Evolutionary conservation across 768 basidiomycete species (phyloP), one percentile per base, ranked within the genome.

Genomic region (Gelatoporia subvermispora): DNA sequence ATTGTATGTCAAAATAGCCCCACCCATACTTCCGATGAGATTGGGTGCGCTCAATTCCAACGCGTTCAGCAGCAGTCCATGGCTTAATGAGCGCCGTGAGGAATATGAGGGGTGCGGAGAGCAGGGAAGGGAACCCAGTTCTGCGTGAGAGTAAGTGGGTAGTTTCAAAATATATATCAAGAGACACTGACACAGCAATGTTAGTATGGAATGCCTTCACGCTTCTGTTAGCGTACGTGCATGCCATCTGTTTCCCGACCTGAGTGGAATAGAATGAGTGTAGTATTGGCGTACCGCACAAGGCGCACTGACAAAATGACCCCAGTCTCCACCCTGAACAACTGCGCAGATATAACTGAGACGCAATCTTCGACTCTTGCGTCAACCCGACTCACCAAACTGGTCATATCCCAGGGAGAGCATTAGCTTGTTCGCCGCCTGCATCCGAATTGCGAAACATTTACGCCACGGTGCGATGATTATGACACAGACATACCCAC

Each of bases 121-220:
- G 43, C 38, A 59, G 41, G 38, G 53, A 57, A 0, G 72, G 68
- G 0, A 57, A 58, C 3, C 4, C 3, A 7, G 28, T 60, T 2
- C 70, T 68, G 28, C 21, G 4, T 35, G 31, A 51, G 7, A 17
- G 21, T 21, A 18, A 39, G 23, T 18, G 21, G n/a, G 28, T 40
- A 13, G 16, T 22, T 21, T 9, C 20, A 24, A 11, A 18, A 7
- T 16, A 15, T 10, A 45, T 2, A 8, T 13, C 8, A 28, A 13
- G 7, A 25, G 21, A n/a, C 11, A 59, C 72, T 49, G 49, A 78
- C 77, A 67, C 0, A 0, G 72, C 68, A 38, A 71, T 56, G 50
- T 78, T 81, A 1, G 75, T 73, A 53, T 81, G 78, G 68, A 72
- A 77, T 0, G 76, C 78, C 56, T 77, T 80, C 56, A 58, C 60